Evolutionary conservation across 192 early-diverging fungal genomes (phyloP).

Genomic region (Linnemannia elongata): DNA sequence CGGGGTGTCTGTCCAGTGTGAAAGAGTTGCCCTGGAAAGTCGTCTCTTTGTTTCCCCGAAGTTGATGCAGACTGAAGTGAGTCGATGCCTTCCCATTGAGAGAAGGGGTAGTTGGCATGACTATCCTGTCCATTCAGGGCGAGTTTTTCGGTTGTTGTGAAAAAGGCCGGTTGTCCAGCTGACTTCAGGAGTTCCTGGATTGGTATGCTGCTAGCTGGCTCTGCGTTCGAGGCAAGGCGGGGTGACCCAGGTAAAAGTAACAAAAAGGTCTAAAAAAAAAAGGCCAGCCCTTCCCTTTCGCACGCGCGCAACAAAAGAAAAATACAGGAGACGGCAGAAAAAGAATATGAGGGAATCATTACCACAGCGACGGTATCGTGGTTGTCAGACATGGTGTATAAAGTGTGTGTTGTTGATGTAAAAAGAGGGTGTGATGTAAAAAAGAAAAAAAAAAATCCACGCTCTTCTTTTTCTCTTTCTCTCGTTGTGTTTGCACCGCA

Average conservation of each 20-base stretch:
- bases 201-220: background rate
- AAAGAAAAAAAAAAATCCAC: conserved; percentile 12
- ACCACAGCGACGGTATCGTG: conserved; percentile 48
- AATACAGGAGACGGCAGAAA: background rate
- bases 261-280: background rate
- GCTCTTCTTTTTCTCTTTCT: background rate
- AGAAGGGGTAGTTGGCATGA: background rate
- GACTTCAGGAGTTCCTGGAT: conserved; percentile 6
- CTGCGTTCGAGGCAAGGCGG: background rate
- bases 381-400: conserved; percentile 49
- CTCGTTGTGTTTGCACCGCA: background rate
- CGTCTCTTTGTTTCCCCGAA: background rate
- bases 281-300: background rate
- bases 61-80: background rate
- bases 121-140: background rate
- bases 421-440: conserved; percentile 10
- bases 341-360: background rate
- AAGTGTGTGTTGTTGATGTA: background rate
- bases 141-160: background rate
- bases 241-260: background rate
- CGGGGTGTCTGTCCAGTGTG: background rate
- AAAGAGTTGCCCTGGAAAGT: background rate
- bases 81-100: background rate
- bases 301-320: background rate
- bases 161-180: background rate